These are phyloP conservation scores for Trichophyton mentagrophytes DNA, from an alignment of 2,329 filamentous ascomycete species.

Conservation along the genomic window DNA sequence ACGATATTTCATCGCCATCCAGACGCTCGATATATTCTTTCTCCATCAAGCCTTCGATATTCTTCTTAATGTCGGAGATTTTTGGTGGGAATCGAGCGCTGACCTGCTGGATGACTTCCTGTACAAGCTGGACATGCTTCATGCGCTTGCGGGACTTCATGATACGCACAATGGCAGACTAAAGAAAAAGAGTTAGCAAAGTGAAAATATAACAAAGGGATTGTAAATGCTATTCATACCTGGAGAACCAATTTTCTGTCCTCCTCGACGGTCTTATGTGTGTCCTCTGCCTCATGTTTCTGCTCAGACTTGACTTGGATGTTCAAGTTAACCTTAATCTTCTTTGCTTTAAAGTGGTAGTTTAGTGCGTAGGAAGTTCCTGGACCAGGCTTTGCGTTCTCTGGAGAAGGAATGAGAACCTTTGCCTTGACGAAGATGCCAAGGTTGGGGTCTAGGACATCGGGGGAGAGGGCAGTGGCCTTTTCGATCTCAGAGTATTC, in stretches of 20 bases:
- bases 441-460: conserved; percentile 76
- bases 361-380: conserved; percentile 77
- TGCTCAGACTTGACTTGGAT: conserved; percentile 88
- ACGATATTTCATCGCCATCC: conserved; percentile 81
- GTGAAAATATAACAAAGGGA: conserved; percentile 10
- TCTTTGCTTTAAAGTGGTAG: conserved; percentile 95
- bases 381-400: conserved; percentile 60
- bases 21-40: conserved; percentile 97
- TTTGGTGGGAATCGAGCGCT: conserved; percentile 85
- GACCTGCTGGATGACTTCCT: conserved; percentile 93
- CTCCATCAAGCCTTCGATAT: conserved; percentile 94
- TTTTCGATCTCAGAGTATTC: conserved; percentile 78
- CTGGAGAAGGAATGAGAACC: conserved; percentile 60
- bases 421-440: conserved; percentile 85
- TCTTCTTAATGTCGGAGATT: conserved; percentile 95
- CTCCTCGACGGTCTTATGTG: conserved; percentile 98
- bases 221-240: conserved; percentile 44
- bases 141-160: conserved; percentile 99
- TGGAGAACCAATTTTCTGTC: conserved; percentile 93
- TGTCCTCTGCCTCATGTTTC: conserved; percentile 92
- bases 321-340: conserved; percentile 93
- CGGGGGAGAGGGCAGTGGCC: conserved; percentile 64
- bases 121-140: conserved; percentile 90
- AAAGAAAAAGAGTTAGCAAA: conserved; percentile 10
- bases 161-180: conserved; percentile 98